These are phyloP conservation scores for Lepidium campestre DNA, from an alignment of 441 rosid genomes.

Conservation along the genomic window DNA sequence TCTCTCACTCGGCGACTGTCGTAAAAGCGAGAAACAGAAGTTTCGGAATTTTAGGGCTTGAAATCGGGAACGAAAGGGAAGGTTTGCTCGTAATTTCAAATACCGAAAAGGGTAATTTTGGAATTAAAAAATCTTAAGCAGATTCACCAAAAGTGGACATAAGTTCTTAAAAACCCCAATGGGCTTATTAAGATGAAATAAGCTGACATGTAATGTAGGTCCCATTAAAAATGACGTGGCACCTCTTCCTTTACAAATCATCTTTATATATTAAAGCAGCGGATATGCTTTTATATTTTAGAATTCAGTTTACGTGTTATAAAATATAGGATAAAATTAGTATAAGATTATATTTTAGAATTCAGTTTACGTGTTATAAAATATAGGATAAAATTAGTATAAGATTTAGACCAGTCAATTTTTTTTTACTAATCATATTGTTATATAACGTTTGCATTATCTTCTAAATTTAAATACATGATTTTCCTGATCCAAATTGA, in stretches of 20 bases:
- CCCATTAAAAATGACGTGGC: background rate
- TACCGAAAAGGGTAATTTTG: constrained; percentile 1
- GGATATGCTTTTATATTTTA: no score
- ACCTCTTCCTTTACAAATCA: background rate
- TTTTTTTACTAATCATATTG: no score
- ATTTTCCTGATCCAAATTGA: no score
- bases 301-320: no score
- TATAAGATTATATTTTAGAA: no score
- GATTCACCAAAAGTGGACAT: background rate
- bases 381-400: no score
- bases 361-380: no score
- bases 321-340: no score
- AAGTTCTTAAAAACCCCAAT: background rate
- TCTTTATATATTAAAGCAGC: no score
- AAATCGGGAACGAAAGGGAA: constrained; percentile 21
- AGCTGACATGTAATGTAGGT: background rate
- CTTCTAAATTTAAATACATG: no score
- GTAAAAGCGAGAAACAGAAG: background rate
- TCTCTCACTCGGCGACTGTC: constrained; percentile 7
- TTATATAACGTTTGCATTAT: no score
- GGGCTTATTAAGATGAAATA: constrained; percentile 8
- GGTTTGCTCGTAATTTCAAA: background rate
- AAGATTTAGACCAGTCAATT: no score
- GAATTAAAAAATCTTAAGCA: background rate
- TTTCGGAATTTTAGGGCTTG: constrained; percentile 23